Evolutionary conservation across 2,329 filamentous ascomycete genomes (phyloP).

Genomic region (Pseudocercospora cruenta): DNA sequence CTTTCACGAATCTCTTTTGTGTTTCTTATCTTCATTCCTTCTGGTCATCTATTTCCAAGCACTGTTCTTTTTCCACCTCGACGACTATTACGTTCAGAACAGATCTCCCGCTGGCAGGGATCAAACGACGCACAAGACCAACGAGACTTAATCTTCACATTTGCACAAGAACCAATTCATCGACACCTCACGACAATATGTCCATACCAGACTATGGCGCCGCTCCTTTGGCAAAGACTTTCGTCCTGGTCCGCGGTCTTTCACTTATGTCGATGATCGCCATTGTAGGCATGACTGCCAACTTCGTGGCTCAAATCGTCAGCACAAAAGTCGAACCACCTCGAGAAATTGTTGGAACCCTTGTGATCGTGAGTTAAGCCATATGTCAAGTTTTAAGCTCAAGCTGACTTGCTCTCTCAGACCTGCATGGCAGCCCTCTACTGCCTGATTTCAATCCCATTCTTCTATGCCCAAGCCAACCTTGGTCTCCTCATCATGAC

Average conservation of each 20-base stretch:
- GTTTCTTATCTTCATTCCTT: constrained; percentile 12
- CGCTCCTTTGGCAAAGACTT: constrained; percentile 70
- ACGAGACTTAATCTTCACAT: constrained; percentile 16
- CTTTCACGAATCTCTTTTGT: constrained; percentile 27
- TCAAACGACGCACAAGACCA: constrained; percentile 15
- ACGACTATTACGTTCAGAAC: constrained; percentile 7
- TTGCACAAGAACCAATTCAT: constrained; percentile 7
- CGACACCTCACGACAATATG: constrained; percentile 44
- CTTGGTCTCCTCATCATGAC: constrained; percentile 75
- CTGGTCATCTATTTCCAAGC: constrained; percentile 5
- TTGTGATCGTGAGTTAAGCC: constrained; percentile 71
- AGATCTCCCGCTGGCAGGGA: constrained; percentile 35
- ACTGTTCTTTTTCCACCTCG: constrained; percentile 7
- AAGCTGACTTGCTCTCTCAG: constrained; percentile 48
- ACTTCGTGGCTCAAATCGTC: constrained; percentile 80
- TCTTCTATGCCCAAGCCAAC: constrained; percentile 78
- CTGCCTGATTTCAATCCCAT: constrained; percentile 68
- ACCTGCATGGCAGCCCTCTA: constrained; percentile 79
- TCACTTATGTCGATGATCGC: constrained; percentile 73
- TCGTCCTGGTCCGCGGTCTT: constrained; percentile 71
- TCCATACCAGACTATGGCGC: constrained; percentile 67
- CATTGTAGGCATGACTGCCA: constrained; percentile 78
- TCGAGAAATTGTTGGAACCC: constrained; percentile 73
- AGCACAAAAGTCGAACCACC: constrained; percentile 67
- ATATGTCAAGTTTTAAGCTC: no score